Base-by-base conservation (phyloP, 192 early-diverging fungal species). In the Entomortierella beljakovae region DNA sequence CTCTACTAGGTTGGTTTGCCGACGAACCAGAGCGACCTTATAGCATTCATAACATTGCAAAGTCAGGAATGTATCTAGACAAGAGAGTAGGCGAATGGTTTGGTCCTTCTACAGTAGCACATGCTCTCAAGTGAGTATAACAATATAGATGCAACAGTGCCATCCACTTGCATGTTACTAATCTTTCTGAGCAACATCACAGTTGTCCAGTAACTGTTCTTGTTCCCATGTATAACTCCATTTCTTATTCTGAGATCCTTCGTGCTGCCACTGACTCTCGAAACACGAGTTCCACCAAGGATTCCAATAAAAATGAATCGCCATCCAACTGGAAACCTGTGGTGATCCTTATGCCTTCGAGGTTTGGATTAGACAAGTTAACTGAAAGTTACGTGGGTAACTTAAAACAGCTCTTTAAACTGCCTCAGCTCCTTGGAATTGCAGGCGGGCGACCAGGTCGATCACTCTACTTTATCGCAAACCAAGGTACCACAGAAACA, bases 41-140 rank as follows among this genome's bases (percentile, higher is more conserved):
- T 51, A 80, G 76, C n/a, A 83, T 83, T 37, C 82, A 83, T 38
- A 76, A 64, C 37, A 83, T 83, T 50, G 77, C 82, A 3, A 64
- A 68, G 26, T 29, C 53, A 20, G 82, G 82, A 18, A 16, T 75
- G 20, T 37, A 51, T n/a, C 57, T 80, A 11, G 82, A 83, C 40
- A 83, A 83, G 31, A 62, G 65, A n/a, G 54, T 83, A 26, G 82
- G 82, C 37, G 82, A 83, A 15, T 83, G 82, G 82, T 83, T 83
- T 71, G 77, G 77, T 1, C 82, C 82, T 22, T 67, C 82, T 2
- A 83, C 82, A 2, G 57, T 80, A 16, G 82, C 82, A 11, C 76
- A 83, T 35, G 76, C 77, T 31, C 48, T 83, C 25, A 73, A 63
- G 82, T 83, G 73, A 51, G 71, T 28, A 18, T 42, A 15, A 43